These are phyloP conservation scores for Gaeumannomyces sp. DNA, from an alignment of 2,329 filamentous ascomycete species.

Conservation along the genomic window DNA sequence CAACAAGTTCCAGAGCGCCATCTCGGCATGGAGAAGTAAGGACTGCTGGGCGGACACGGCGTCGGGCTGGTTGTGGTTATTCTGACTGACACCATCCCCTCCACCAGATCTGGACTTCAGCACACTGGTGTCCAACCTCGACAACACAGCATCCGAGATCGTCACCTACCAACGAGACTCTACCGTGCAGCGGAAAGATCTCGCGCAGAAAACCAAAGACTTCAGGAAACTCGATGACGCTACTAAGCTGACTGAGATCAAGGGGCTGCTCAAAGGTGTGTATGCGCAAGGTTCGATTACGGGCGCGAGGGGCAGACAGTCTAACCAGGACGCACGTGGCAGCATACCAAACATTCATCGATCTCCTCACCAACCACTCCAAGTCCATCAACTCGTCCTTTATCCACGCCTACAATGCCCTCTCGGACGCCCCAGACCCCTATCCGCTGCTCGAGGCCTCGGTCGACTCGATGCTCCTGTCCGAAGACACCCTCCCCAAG, in stretches of 20 bases:
- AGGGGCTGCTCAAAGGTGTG: conserved; percentile 77
- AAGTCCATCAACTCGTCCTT: conserved; percentile 93
- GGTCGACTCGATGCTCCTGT: conserved; percentile 85
- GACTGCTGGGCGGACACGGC: conserved; percentile 16
- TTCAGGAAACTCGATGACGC: conserved; percentile 91
- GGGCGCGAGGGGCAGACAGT: background rate
- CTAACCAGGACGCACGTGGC: conserved; percentile 12
- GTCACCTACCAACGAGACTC: conserved; percentile 89
- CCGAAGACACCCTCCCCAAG: conserved; percentile 87
- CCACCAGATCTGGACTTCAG: conserved; percentile 76
- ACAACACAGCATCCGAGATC: conserved; percentile 91
- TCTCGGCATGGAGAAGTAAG: conserved; percentile 90
- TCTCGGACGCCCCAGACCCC: conserved; percentile 93
- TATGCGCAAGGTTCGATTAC: no score
- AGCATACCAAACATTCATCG: conserved; percentile 97
- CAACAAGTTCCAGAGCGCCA: conserved; percentile 96
- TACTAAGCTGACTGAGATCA: conserved; percentile 80
- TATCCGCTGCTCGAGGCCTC: conserved; percentile 95
- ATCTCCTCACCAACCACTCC: conserved; percentile 90
- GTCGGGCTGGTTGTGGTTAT: background rate
- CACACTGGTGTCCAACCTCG: conserved; percentile 74
- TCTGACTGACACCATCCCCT: conserved; percentile 7
- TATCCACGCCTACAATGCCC: conserved; percentile 81
- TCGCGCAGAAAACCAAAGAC: conserved; percentile 98
- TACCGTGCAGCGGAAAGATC: conserved; percentile 91